These are phyloP conservation scores for Conringia planisiliqua DNA, from an alignment of 345 rosid genomes.

Conservation along the genomic window DNA sequence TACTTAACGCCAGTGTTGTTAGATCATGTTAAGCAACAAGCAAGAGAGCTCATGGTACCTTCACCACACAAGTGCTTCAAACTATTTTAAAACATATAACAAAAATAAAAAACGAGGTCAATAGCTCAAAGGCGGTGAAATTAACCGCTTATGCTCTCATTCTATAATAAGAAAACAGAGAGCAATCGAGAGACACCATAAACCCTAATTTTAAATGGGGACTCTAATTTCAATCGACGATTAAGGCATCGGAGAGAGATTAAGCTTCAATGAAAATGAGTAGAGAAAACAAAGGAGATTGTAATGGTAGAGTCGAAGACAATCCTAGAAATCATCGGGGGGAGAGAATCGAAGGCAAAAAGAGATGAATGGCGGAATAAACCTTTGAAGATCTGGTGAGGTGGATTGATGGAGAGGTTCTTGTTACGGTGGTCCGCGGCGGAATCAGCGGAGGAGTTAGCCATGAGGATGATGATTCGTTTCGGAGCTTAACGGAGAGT, in stretches of 20 bases:
- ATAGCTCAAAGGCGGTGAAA: not conserved
- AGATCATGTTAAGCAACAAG: not conserved
- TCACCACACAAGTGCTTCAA: not conserved
- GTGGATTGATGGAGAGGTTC: constrained; percentile 57
- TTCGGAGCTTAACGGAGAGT: constrained; percentile 31
- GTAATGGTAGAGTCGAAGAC: constrained; percentile 9
- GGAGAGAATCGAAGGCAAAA: not conserved
- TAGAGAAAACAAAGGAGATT: not conserved
- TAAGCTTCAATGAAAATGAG: not conserved
- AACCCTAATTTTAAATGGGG: constrained; percentile 20
- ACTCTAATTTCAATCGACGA: not conserved
- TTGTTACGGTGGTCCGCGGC: constrained; percentile 43
- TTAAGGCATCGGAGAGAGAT: not conserved
- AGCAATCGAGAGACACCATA: not conserved
- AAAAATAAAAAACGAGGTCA: not conserved
- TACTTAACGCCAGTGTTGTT: not conserved
- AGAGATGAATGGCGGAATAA: not conserved
- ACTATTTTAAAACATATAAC: not conserved
- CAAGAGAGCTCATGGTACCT: constrained; percentile 2
- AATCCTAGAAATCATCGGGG: not conserved
- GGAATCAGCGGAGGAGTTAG: constrained; percentile 47
- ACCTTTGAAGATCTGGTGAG: constrained; percentile 85
- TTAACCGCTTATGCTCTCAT: not conserved
- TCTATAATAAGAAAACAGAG: not conserved
- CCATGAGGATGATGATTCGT: constrained; percentile 57